phyloP scores from a whole-genome alignment of 1,284 basidiomycete genomes.

The Trichosporon sp. region DNA sequence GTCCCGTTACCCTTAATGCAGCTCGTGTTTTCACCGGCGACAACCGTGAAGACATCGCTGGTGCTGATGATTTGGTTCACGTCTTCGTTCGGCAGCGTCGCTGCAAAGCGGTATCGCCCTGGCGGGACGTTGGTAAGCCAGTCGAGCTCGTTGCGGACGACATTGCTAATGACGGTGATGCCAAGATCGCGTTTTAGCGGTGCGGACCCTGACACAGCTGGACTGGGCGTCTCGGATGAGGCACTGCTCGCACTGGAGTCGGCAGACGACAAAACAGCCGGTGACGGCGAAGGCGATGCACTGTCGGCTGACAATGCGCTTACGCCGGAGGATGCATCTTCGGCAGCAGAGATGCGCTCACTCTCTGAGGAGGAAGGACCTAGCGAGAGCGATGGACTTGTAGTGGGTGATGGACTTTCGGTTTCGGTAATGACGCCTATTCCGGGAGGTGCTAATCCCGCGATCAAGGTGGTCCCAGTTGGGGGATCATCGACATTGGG shows the following conservation, averaged over 20 bases:
- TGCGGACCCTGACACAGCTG: not conserved
- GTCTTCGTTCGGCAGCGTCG: not conserved
- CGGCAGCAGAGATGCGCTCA: not conserved
- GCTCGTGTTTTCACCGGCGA: not conserved
- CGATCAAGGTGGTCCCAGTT: no score
- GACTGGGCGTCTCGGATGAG: not conserved
- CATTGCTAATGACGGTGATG: not conserved
- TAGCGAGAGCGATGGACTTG: no score
- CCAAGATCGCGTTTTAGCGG: not conserved
- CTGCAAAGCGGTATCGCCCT: not conserved
- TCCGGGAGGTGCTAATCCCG: no score
- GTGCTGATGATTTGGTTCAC: conserved; percentile 1
- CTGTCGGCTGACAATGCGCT: not conserved
- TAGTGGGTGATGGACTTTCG: no score
- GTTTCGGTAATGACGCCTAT: no score
- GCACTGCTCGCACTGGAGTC: not conserved
- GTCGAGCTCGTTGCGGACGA: not conserved
- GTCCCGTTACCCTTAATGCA: conserved; percentile 1
- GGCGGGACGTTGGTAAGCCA: not conserved
- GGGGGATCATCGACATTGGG: no score
- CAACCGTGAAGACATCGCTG: not conserved
- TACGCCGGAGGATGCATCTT: not conserved
- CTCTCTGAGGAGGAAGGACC: no score
- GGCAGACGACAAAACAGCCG: not conserved
- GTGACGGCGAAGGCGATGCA: not conserved